Evolutionary conservation across 2,329 filamentous ascomycete genomes (phyloP).

Genomic region (Ascochyta fabae): DNA sequence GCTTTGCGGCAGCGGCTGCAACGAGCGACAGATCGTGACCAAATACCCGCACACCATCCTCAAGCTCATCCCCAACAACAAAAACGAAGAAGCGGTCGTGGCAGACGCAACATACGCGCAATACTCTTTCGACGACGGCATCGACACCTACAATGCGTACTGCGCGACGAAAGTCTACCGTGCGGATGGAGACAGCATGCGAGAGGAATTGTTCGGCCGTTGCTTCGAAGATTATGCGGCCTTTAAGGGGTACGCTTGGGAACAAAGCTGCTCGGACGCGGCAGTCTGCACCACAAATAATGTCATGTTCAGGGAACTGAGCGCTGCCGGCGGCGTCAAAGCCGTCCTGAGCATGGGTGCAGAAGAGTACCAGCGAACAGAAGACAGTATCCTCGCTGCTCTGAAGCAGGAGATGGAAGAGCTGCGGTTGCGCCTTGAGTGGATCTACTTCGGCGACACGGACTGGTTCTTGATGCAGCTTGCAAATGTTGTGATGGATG

Average conservation of each 20-base stretch:
- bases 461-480: neutral
- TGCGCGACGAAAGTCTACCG: neutral
- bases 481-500: neutral
- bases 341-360: neutral
- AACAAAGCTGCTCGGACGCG: too few species aligned
- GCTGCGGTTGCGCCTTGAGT: neutral
- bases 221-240: neutral
- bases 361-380: neutral
- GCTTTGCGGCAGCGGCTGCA: neutral
- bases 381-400: neutral
- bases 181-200: neutral
- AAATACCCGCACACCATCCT: neutral
- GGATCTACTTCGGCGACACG: neutral
- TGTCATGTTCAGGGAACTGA: neutral
- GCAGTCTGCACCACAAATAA: constrained; percentile 1
- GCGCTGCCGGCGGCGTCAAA: neutral
- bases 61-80: neutral
- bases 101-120: constrained; percentile 4
- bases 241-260: neutral
- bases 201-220: neutral
- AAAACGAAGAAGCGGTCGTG: neutral
- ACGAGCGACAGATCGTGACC: neutral
- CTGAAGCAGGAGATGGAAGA: neutral
- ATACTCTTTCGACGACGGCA: neutral
- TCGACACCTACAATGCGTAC: neutral